Conservation (phyloP, 2,329 filamentous ascomycete genomes). For the Colletotrichum cereale region DNA sequence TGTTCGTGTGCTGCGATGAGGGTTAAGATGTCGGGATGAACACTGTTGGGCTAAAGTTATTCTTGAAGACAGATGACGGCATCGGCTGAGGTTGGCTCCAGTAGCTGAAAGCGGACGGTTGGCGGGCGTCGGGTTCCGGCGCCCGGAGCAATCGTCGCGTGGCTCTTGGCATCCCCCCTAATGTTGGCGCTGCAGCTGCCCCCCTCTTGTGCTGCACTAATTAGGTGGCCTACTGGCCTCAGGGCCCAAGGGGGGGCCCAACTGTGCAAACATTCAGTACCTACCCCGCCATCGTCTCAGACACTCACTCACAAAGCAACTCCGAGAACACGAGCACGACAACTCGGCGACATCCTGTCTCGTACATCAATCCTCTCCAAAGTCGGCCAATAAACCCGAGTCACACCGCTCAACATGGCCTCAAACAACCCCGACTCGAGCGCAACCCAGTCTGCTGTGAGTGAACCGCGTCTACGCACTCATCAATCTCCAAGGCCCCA, state of each 20-base stretch:
- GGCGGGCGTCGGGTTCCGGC: slow-evolving; percentile 13
- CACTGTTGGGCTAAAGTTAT: slow-evolving; percentile 7
- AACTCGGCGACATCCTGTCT: not conserved
- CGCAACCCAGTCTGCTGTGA: slow-evolving; percentile 51
- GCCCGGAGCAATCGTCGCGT: not conserved
- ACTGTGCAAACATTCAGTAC: slow-evolving; percentile 3
- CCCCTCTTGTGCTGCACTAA: not conserved
- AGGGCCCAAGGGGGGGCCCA: slow-evolving; percentile 3
- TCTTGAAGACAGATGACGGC: slow-evolving; percentile 22
- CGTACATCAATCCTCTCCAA: not conserved
- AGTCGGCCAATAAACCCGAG: too few species aligned
- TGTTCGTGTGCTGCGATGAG: not conserved
- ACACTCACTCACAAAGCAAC: not conserved
- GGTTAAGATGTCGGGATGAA: slow-evolving; percentile 3
- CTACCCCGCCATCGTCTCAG: slow-evolving; percentile 15
- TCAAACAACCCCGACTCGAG: slow-evolving; percentile 53
- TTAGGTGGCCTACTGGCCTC: not conserved
- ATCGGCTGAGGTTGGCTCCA: slow-evolving; percentile 3
- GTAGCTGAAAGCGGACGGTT: slow-evolving; percentile 19
- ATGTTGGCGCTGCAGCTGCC: not conserved
- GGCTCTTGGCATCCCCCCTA: not conserved
- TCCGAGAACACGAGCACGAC: not conserved
- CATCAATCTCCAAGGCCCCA: too few species aligned
- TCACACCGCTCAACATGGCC: slow-evolving; percentile 48
- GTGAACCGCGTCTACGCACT: slow-evolving; percentile 34